Conservation (phyloP, 1,284 basidiomycete species). For the Ustilago hordei region DNA sequence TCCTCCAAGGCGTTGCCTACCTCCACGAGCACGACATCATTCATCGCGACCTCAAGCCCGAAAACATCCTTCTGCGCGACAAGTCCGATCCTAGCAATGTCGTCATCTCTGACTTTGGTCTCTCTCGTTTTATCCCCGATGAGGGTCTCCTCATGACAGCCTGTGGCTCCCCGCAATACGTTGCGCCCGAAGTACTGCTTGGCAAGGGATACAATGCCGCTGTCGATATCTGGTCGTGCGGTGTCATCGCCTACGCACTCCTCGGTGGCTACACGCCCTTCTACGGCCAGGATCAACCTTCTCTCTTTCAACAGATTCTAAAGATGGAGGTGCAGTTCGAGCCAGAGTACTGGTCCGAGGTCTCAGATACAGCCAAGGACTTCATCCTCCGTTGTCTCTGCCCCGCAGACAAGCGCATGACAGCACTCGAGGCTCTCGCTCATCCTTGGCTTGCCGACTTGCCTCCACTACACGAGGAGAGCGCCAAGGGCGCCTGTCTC, state of each 20-base stretch:
- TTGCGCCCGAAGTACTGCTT: constrained; percentile 67
- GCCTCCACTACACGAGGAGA: constrained; percentile 56
- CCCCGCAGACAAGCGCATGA: constrained; percentile 60
- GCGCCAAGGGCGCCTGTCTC: constrained; percentile 57
- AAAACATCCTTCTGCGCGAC: constrained; percentile 66
- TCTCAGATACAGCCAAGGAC: constrained; percentile 64
- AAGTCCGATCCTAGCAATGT: constrained; percentile 58
- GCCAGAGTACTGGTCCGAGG: constrained; percentile 64
- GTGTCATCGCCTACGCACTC: constrained; percentile 68
- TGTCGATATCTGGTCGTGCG: constrained; percentile 68
- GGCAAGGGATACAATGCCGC: constrained; percentile 65
- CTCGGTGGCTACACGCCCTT: constrained; percentile 69
- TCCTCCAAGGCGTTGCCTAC: constrained; percentile 64
- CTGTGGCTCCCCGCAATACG: constrained; percentile 68
- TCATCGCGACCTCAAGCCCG: constrained; percentile 68
- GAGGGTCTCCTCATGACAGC: constrained; percentile 67
- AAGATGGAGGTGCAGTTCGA: constrained; percentile 65
- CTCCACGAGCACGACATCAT: constrained; percentile 67
- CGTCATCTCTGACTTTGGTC: constrained; percentile 69
- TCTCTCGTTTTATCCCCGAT: constrained; percentile 64
- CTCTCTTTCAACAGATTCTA: constrained; percentile 66
- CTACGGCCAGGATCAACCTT: constrained; percentile 63
- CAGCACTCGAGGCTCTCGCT: constrained; percentile 59
- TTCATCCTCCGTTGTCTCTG: constrained; percentile 67
- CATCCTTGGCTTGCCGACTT: constrained; percentile 66